Evolutionary conservation across 2,329 filamentous ascomycete genomes (phyloP).

Genomic region (Colletotrichum sp.): DNA sequence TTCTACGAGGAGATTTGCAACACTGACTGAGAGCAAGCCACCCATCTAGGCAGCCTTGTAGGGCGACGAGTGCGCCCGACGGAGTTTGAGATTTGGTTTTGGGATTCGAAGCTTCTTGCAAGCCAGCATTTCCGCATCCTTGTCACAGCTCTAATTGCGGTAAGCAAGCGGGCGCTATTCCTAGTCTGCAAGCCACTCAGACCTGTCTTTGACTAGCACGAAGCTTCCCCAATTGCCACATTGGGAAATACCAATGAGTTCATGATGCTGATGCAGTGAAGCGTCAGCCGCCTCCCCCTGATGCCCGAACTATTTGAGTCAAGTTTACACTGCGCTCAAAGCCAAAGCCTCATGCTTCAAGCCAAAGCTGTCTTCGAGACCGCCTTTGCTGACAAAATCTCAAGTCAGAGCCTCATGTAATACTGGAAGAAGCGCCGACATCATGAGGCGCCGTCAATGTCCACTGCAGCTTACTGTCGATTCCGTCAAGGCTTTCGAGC

Average conservation of each 20-base stretch:
- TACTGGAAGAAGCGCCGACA: background rate
- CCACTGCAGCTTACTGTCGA: background rate
- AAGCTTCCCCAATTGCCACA: background rate
- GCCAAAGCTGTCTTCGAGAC: background rate
- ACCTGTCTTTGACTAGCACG: background rate
- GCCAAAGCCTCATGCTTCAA: background rate
- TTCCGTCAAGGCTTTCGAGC: background rate
- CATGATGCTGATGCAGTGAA: background rate
- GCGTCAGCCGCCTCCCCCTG: background rate
- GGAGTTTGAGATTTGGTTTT: background rate
- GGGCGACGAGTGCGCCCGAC: background rate
- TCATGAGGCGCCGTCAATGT: background rate
- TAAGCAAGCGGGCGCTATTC: background rate
- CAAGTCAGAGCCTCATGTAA: background rate
- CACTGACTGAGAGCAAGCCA: background rate
- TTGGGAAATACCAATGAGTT: background rate
- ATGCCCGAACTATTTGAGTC: background rate
- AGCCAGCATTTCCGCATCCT: background rate
- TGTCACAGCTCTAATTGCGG: background rate
- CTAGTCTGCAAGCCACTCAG: background rate
- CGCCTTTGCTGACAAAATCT: background rate
- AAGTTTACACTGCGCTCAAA: background rate
- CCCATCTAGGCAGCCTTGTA: background rate
- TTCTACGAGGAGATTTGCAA: background rate
- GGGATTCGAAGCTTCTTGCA: background rate